These are phyloP conservation scores for Zoysia matrella DNA, from an alignment of 202 grass and related monocot genomes.

Conservation along the genomic window DNA sequence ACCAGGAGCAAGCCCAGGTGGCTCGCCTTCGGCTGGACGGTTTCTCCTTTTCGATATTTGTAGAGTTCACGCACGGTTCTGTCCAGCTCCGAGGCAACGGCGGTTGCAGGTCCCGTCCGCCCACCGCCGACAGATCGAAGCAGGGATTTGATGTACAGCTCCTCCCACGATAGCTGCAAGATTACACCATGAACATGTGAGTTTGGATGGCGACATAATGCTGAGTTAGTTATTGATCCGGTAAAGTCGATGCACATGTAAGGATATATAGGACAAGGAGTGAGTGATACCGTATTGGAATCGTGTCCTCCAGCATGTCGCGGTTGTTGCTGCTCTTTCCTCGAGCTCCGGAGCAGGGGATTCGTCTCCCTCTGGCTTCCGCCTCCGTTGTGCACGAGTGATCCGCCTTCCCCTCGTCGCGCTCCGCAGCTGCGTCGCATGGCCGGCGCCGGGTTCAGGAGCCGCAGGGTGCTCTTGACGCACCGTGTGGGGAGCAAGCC, in stretches of 20 bases:
- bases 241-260: too few species aligned
- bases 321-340: background rate
- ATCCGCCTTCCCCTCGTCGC: background rate
- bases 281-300: slow-evolving; percentile 41
- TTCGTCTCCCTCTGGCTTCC: slow-evolving; percentile 15
- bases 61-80: slow-evolving; percentile 44
- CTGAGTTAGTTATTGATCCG: too few species aligned
- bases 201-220: background rate
- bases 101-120: background rate
- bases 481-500: slow-evolving; percentile 64
- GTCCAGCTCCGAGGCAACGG: slow-evolving; percentile 49
- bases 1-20: slow-evolving; percentile 45
- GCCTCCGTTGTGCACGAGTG: slow-evolving; percentile 17
- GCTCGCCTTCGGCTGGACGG: slow-evolving; percentile 41
- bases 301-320: background rate
- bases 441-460: slow-evolving; percentile 62
- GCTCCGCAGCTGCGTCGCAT: slow-evolving; percentile 9
- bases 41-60: background rate
- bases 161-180: slow-evolving; percentile 73
- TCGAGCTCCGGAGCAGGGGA: slow-evolving; percentile 40
- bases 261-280: too few species aligned
- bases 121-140: slow-evolving; percentile 29
- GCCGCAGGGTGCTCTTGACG: slow-evolving; percentile 50
- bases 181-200: slow-evolving; percentile 9
- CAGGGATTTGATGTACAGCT: slow-evolving; percentile 62